Conservation (phyloP, 225 moss, liverwort and hornwort genomes). For the Pseudoscleropodium purum region DNA sequence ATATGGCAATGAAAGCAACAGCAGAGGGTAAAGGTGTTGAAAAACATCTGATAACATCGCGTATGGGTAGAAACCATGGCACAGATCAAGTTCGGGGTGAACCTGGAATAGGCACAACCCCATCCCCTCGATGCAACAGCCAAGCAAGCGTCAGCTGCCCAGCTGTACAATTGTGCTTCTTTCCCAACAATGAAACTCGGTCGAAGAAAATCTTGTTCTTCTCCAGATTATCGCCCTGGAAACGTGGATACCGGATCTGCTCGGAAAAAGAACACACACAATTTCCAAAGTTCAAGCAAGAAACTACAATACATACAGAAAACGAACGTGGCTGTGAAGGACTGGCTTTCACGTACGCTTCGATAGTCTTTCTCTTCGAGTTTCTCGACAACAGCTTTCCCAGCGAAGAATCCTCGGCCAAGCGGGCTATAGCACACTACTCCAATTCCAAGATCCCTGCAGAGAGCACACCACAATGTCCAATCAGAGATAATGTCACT, state of each 20-base stretch:
- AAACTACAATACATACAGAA: neutral
- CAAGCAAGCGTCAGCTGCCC: slow-evolving; percentile 63
- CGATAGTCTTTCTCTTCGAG: slow-evolving; percentile 27
- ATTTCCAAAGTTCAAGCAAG: neutral
- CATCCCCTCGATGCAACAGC: slow-evolving; percentile 48
- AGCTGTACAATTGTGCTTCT: slow-evolving; percentile 42
- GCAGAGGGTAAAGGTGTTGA: neutral
- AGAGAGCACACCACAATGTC: neutral
- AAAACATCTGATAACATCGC: neutral
- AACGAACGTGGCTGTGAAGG: neutral
- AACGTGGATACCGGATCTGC: slow-evolving; percentile 29
- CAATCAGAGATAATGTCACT: neutral
- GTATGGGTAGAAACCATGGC: neutral
- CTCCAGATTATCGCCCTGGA: slow-evolving; percentile 33
- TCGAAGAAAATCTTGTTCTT: slow-evolving; percentile 51
- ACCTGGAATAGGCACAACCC: slow-evolving; percentile 69
- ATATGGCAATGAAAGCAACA: neutral
- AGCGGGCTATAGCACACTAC: slow-evolving; percentile 37
- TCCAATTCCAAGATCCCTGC: slow-evolving; percentile 47
- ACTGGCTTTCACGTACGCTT: neutral
- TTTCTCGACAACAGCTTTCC: slow-evolving; percentile 31
- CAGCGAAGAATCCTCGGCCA: slow-evolving; percentile 39
- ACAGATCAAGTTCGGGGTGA: neutral
- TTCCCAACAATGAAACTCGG: slow-evolving; percentile 34
- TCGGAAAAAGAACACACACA: neutral